Evolutionary conservation across 2,329 filamentous ascomycete genomes (phyloP), one percentile per base, ranked within the genome.

Genomic region (Pseudophaeomoniella oleicola): DNA sequence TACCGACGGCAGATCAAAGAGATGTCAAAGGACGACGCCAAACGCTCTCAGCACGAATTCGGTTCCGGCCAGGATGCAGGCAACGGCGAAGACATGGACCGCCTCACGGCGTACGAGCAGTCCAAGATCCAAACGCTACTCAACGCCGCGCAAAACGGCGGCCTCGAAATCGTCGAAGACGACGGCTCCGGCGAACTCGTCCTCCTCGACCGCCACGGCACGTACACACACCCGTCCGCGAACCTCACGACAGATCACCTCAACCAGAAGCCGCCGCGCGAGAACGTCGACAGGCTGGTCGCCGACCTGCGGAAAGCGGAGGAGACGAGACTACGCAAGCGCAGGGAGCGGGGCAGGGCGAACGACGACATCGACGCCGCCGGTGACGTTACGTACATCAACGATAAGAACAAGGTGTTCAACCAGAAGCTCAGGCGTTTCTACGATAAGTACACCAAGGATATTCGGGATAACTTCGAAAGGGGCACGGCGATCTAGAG

Each of bases 371-470:
- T 87, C 34, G 22, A 27, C n/a, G 22, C 22, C 6, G 22, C 22
- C 9, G 80, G 76, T 17, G 90, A 98, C 59, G 82, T 96, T 50
- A 96, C 88, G 5, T 96, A 94, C 62, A 98, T 98, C 72, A 98
- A 98, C 63, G 86, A 94, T 63, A 94, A 98, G 79, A 98, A 98
- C 70, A 96, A 96, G 70, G 86, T 94, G 69, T 98, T 98, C 67
- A 98, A 98, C 75, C 78, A 93, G 66, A 96, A 98, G 66, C 67
- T 98, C 58, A 70, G 81, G 37, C 71, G 90, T 46, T 98, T 96
- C 65, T 98, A 98, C 63, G 90, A 98, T 64, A 93, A 94, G 67
- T 98, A 98, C 60, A 98, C 90, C 32, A 77, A 82, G 19, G 90
- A 98, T 58, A 96, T 98, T 50, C 71, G 90, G 54, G 90, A 98